Evolutionary conservation across 1,284 basidiomycete species (phyloP).

Genomic region (Apiotrichum siamense): DNA sequence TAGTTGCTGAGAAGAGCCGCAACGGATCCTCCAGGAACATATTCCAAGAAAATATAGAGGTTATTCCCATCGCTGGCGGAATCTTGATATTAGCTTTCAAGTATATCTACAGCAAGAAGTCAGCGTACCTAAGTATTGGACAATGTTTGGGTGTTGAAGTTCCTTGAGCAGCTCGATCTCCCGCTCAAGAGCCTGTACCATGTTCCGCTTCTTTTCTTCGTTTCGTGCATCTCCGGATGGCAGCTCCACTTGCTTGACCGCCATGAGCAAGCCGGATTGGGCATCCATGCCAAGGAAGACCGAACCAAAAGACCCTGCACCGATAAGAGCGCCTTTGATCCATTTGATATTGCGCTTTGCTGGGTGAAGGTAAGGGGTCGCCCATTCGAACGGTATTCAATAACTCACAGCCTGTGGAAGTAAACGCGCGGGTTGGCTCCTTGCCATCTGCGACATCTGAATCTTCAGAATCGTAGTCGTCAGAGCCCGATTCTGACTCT

Average conservation of each 20-base stretch:
- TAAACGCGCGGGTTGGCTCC: slow-evolving; percentile 54
- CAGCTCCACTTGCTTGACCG: slow-evolving; percentile 97
- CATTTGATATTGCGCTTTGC: slow-evolving; percentile 75
- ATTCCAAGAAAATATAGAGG: slow-evolving; percentile 98
- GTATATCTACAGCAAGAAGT: slow-evolving; percentile 21
- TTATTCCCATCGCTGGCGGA: slow-evolving; percentile 80
- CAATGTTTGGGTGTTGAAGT: slow-evolving; percentile 93
- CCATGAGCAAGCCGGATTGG: slow-evolving; percentile 88
- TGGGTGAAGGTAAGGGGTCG: slow-evolving; percentile 20
- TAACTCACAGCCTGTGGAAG: slow-evolving; percentile 60
- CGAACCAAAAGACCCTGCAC: slow-evolving; percentile 90
- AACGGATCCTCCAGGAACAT: slow-evolving; percentile 96
- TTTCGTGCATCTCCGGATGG: slow-evolving; percentile 73
- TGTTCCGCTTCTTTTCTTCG: slow-evolving; percentile 87
- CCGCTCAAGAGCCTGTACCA: slow-evolving; percentile 88
- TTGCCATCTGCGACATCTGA: slow-evolving; percentile 47
- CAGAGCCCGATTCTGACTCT: slow-evolving; percentile 39
- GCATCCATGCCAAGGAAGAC: slow-evolving; percentile 98
- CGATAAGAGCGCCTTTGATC: slow-evolving; percentile 98
- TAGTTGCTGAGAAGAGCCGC: slow-evolving; percentile 87
- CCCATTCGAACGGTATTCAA: too few relatives aligned
- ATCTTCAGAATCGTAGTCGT: slow-evolving; percentile 36
- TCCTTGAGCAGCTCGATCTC: slow-evolving; percentile 96
- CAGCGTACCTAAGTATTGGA: slow-evolving; percentile 92
- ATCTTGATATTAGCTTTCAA: slow-evolving; percentile 51